Evolutionary conservation across 2,329 filamentous ascomycete species (phyloP), one percentile per base, ranked within the genome.

Genomic region (Fusarium nygamai): DNA sequence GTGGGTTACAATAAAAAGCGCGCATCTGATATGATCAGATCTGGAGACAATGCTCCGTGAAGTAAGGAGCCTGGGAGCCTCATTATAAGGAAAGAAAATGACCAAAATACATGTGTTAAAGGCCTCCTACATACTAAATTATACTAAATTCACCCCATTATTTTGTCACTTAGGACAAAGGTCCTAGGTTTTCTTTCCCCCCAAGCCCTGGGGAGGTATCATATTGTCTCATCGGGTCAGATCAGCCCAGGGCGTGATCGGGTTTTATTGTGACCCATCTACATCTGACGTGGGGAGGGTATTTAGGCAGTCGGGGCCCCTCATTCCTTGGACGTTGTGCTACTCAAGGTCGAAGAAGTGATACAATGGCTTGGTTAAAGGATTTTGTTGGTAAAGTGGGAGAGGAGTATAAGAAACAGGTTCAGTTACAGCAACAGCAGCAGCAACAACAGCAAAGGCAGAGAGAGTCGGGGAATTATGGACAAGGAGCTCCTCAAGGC

Each of bases 341-440:
- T 43, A 24, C 20, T 39, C 24, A 16, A 20, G 44, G 11, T 6
- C 14, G 11, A 38, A 16, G 7, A n/a, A 16, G 16, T 43, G 29
- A 12, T 36, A 14, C 22, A 33, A 79, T 79, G 77, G 76, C 73
- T 22, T 75, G 77, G 61, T 51, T 78, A 7, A 73, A 72, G 8
- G 74, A 69, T 6, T 62, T 75, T 24, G 50, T 79, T 13, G 75
- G 69, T 12, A 79, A 78, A 61, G 77, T 72, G 8, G 76, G 75
- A 12, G 76, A 78, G 31, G 67, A 76, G 58, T 76, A 75, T 38
- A 69, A 64, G 38, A 67, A 75, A 31, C 76, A 77, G 20, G 24
- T 48, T 36, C 41, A 62, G 47, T 34, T 48, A 64, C 64, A 70
- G 54, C 50, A 53, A 27, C 72, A 70, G 54, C 50, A 51, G 19